Conservation (phyloP, 2,329 filamentous ascomycete species). For the Zymoseptoria pseudotritici region DNA sequence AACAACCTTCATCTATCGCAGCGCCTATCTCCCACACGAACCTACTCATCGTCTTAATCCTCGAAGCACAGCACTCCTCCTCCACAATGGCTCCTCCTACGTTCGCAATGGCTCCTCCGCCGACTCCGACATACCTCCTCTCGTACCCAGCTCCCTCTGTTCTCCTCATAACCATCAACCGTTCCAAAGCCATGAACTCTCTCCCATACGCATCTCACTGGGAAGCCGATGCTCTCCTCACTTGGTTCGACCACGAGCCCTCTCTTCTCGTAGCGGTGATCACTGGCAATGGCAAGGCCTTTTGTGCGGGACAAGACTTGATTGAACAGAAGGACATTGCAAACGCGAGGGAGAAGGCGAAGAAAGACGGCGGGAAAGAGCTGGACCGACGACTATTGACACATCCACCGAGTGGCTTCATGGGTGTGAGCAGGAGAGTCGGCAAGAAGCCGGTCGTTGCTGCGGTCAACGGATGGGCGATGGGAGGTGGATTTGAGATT, state of each 20-base stretch:
- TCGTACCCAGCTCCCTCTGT: slow-evolving; percentile 42
- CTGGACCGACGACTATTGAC: slow-evolving; percentile 17
- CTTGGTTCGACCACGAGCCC: slow-evolving; percentile 45
- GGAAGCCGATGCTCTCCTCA: slow-evolving; percentile 44
- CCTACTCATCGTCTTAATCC: not conserved
- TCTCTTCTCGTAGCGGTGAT: slow-evolving; percentile 32
- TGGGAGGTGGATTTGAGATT: slow-evolving; percentile 53
- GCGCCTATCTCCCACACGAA: not conserved
- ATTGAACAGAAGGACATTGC: slow-evolving; percentile 38
- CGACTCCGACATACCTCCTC: slow-evolving; percentile 27
- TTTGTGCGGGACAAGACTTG: slow-evolving; percentile 50
- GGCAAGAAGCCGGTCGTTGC: slow-evolving; percentile 57
- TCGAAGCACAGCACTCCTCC: not conserved
- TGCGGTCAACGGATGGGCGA: slow-evolving; percentile 51
- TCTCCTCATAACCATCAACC: slow-evolving; percentile 48
- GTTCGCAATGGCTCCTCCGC: slow-evolving; percentile 17
- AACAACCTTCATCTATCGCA: not conserved
- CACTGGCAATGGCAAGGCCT: slow-evolving; percentile 48
- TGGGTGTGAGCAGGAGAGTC: slow-evolving; percentile 47
- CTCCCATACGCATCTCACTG: slow-evolving; percentile 39
- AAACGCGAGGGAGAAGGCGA: slow-evolving; percentile 15
- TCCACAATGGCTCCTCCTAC: slow-evolving; percentile 11
- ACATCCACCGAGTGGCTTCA: slow-evolving; percentile 41
- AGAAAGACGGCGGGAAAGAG: slow-evolving; percentile 17
- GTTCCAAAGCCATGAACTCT: slow-evolving; percentile 43